Evolutionary conservation across 2,329 filamentous ascomycete species (phyloP).

Genomic region (Trichoderma sp.): DNA sequence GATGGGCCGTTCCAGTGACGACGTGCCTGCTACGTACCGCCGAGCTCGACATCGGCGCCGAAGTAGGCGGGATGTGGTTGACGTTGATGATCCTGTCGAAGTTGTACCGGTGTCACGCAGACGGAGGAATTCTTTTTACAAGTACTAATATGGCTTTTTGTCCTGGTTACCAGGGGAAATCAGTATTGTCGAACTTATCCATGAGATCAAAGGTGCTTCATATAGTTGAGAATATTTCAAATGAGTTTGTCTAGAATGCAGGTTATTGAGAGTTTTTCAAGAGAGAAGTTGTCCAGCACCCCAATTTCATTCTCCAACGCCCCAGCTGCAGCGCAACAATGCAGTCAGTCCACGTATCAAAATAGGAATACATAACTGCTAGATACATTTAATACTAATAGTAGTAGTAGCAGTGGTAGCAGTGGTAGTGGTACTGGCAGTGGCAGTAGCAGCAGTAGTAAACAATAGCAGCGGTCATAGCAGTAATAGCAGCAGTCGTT

Average conservation of each 20-base stretch:
- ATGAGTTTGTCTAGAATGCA: background rate
- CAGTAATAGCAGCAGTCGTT: no score
- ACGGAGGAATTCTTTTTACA: conserved; percentile 26
- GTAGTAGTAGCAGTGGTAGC: no score
- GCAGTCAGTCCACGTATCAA: no score
- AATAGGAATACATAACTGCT: no score
- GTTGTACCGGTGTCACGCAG: conserved; percentile 2
- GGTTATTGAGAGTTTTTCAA: background rate
- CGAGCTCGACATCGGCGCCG: background rate
- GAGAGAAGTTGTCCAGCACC: no score
- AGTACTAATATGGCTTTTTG: background rate
- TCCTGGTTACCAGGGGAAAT: background rate
- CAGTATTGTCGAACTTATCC: background rate
- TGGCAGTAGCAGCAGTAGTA: no score
- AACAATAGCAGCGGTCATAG: no score
- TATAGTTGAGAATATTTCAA: background rate
- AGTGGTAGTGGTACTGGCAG: no score
- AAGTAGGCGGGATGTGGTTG: background rate
- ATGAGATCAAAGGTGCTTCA: background rate
- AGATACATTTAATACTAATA: no score
- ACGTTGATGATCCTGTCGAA: background rate
- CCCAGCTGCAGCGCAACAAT: no score
- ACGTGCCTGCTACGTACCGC: background rate
- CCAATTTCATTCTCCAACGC: no score
- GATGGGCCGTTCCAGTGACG: background rate